phyloP scores from a whole-genome alignment of 2,329 filamentous ascomycete species.

The Diplodia seriata region DNA sequence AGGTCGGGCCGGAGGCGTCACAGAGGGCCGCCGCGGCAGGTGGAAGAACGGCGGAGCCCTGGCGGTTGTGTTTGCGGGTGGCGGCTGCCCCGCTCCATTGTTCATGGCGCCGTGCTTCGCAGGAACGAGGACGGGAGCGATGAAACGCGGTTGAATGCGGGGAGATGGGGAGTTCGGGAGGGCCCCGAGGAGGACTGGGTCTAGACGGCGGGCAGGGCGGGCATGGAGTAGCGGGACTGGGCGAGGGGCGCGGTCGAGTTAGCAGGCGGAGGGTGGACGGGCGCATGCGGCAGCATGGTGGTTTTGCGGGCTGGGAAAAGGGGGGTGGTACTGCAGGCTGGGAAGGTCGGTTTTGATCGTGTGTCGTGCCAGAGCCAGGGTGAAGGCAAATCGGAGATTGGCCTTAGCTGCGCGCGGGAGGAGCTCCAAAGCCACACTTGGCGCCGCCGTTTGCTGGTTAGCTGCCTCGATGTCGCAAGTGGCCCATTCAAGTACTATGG shows the following conservation, averaged over 20 bases:
- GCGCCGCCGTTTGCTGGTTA: not conserved
- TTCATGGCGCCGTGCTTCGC: conserved; percentile 28
- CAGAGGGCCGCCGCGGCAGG: conserved; percentile 13
- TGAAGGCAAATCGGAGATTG: conserved; percentile 31
- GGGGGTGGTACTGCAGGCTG: conserved; percentile 30
- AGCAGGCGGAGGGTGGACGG: not conserved
- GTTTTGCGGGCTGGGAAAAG: conserved; percentile 26
- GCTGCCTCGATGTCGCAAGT: conserved; percentile 17
- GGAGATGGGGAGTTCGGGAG: conserved; percentile 24
- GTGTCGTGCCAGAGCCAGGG: conserved; percentile 23
- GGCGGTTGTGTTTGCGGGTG: conserved; percentile 6
- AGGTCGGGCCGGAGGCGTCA: conserved; percentile 8
- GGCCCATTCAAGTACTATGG: not conserved
- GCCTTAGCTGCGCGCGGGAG: conserved; percentile 27
- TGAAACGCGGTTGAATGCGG: conserved; percentile 32
- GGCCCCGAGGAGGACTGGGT: conserved; percentile 17
- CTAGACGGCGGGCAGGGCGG: conserved; percentile 14
- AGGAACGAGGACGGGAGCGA: conserved; percentile 5
- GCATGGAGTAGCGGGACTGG: conserved; percentile 15
- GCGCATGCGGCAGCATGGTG: conserved; percentile 29
- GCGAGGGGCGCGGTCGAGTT: conserved; percentile 15
- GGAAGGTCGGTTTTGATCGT: conserved; percentile 27
- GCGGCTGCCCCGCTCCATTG: conserved; percentile 17
- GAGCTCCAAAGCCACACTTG: conserved; percentile 24
- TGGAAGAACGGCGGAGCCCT: conserved; percentile 12